phyloP scores from a whole-genome alignment of 768 basidiomycete species.

The Tephrocybe sp. region DNA sequence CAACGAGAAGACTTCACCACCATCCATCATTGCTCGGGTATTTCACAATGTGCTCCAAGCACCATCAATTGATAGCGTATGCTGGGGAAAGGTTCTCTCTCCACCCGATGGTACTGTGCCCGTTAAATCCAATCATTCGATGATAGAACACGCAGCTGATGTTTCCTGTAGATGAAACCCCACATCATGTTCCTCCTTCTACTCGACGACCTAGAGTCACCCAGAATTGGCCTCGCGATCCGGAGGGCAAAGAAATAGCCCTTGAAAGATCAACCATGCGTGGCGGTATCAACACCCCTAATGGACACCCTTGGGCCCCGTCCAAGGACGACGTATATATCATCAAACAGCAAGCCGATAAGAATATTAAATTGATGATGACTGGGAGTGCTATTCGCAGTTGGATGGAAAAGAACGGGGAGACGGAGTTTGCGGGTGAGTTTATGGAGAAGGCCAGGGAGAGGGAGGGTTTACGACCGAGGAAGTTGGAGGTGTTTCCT shows the following conservation, averaged over 20 bases:
- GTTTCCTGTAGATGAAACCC: no score
- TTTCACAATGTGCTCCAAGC: no score
- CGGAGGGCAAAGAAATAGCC: slow-evolving; percentile 1
- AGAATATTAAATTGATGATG: slow-evolving; percentile 10
- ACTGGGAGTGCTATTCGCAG: slow-evolving; percentile 33
- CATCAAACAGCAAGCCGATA: slow-evolving; percentile 19
- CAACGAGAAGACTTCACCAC: no score
- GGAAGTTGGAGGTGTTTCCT: slow-evolving; percentile 22
- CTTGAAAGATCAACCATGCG: not conserved
- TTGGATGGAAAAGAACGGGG: slow-evolving; percentile 33
- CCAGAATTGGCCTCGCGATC: slow-evolving; percentile 11
- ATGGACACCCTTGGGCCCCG: slow-evolving; percentile 37
- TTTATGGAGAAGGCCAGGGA: slow-evolving; percentile 29
- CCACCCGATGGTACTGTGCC: no score
- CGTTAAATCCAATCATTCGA: no score
- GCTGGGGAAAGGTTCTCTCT: no score
- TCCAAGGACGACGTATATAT: slow-evolving; percentile 39
- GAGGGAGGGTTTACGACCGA: slow-evolving; percentile 34
- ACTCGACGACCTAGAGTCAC: no score
- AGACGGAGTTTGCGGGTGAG: slow-evolving; percentile 27
- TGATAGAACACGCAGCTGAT: no score
- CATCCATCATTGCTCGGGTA: no score
- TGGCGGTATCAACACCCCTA: slow-evolving; percentile 28
- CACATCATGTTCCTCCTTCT: no score
- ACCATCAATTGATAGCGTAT: no score